These are phyloP conservation scores for Schizophyllum commune DNA, from an alignment of 1,284 basidiomycete species.

Conservation along the genomic window DNA sequence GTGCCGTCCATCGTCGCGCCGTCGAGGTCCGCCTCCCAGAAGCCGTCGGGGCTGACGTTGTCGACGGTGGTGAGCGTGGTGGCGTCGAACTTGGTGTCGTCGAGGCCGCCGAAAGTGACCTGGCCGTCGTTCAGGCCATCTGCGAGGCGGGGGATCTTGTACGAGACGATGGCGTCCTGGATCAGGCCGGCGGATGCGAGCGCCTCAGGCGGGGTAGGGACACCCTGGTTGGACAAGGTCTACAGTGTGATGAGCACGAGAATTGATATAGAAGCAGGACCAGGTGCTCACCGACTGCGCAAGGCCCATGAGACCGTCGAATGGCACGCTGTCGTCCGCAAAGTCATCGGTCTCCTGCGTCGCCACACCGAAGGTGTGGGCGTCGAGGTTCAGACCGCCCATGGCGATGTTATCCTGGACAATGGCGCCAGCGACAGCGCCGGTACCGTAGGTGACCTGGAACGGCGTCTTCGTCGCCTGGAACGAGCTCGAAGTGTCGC, in stretches of 20 bases:
- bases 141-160: conserved; percentile 70
- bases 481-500: conserved; percentile 60
- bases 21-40: conserved; percentile 71
- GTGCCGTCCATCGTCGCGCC: conserved; percentile 49
- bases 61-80: conserved; percentile 45
- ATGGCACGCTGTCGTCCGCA: conserved; percentile 40
- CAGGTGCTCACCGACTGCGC: conserved; percentile 52
- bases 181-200: conserved; percentile 58
- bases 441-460: conserved; percentile 72
- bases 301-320: conserved; percentile 83
- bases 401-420: conserved; percentile 62
- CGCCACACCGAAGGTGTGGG: conserved; percentile 71
- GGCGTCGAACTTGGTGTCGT: conserved; percentile 58
- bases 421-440: conserved; percentile 60
- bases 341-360: conserved; percentile 60
- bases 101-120: conserved; percentile 73
- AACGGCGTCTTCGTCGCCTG: conserved; percentile 47
- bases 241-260: conserved; percentile 16
- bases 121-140: conserved; percentile 74
- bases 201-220: conserved; percentile 69
- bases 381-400: conserved; percentile 54
- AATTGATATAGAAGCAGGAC: neutral
- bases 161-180: conserved; percentile 65
- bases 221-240: conserved; percentile 58
- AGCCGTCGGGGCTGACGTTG: conserved; percentile 59